Percentiles rank a stretch among this genome's conserved stretches.
phyloP scores from a whole-genome alignment of 257 asterid species.

The Nicotiana benthamiana region DNA sequence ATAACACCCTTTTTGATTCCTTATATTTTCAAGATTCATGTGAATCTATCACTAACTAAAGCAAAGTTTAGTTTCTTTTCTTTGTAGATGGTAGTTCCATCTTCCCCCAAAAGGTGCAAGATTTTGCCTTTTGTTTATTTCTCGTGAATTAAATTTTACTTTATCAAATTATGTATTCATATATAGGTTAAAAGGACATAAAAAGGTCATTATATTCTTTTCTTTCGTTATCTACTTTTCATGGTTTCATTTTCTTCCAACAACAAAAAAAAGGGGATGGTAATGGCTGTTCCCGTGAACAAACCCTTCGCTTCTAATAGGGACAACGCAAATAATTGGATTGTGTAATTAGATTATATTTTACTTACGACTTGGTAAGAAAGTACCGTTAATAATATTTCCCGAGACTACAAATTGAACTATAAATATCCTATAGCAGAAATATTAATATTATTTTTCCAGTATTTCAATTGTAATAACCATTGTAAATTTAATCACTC shows the following conservation, averaged over 20 bases:
- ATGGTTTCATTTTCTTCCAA: conserved; percentile 8
- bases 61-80: conserved; percentile 18
- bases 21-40: conserved; percentile 35
- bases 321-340: background rate
- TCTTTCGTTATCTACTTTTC: background rate
- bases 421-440: background rate
- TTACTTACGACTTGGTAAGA: background rate
- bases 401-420: background rate
- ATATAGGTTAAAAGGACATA: background rate
- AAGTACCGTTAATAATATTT: background rate
- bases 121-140: conserved; percentile 25
- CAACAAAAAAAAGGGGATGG: background rate
- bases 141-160: conserved; percentile 35
- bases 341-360: background rate
- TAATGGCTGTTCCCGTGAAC: background rate
- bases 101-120: background rate
- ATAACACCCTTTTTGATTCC: conserved; percentile 8
- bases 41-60: conserved; percentile 29
- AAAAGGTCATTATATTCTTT: background rate
- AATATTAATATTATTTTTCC: background rate
- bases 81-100: background rate
- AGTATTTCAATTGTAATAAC: background rate
- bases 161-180: background rate
- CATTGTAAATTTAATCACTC: background rate
- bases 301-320: background rate